Conservation (phyloP, 805 yeast genomes). For the Metschnikowia matae region DNA sequence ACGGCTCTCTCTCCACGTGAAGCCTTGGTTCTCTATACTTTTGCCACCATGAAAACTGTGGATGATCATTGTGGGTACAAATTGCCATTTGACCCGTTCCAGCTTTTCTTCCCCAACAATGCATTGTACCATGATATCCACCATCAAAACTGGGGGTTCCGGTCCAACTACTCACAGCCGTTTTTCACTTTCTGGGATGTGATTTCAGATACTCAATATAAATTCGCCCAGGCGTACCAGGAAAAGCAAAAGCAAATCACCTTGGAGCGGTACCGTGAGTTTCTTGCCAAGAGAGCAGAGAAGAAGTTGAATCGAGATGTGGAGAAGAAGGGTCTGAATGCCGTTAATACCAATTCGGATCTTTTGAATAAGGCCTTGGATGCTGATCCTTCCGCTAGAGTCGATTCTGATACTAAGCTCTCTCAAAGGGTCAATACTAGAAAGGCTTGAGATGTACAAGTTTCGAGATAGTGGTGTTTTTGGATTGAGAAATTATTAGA, state of each 20-base stretch:
- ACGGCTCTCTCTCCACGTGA: constrained; percentile 74
- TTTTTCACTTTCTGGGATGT: constrained; percentile 94
- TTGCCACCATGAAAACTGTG: constrained; percentile 93
- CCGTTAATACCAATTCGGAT: not conserved
- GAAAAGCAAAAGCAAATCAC: constrained; percentile 64
- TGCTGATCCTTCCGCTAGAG: not conserved
- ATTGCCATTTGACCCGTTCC: constrained; percentile 88
- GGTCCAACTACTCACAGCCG: constrained; percentile 91
- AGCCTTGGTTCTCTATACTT: constrained; percentile 65
- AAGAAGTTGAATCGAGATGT: constrained; percentile 6
- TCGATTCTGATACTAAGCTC: not conserved
- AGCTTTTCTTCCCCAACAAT: constrained; percentile 87
- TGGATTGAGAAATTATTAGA: too few species aligned
- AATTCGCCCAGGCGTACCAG: constrained; percentile 56
- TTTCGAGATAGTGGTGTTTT: too few species aligned
- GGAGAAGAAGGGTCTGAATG: not conserved
- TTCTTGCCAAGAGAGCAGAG: constrained; percentile 27
- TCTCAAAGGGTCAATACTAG: not conserved
- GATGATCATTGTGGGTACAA: constrained; percentile 99
- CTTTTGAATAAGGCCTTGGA: not conserved
- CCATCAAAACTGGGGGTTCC: constrained; percentile 94
- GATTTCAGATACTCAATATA: constrained; percentile 65
- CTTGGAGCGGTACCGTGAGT: constrained; percentile 59
- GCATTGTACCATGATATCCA: constrained; percentile 96
- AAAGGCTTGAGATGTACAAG: too few species aligned